phyloP scores from a whole-genome alignment of 2,329 filamentous ascomycete species.

The Neoascochyta sp. region DNA sequence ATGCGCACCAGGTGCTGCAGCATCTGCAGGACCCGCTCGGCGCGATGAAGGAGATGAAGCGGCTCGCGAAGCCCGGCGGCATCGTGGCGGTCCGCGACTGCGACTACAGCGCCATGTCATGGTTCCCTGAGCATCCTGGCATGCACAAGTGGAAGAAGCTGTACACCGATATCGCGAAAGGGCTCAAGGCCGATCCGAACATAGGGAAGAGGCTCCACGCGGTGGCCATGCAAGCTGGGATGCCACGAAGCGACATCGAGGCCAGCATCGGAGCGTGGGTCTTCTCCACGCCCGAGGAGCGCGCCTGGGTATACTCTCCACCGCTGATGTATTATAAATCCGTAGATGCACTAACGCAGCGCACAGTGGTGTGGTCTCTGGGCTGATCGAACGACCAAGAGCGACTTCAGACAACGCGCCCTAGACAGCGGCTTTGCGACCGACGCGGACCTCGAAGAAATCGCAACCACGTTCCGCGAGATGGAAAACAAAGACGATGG shows the following conservation, averaged over 20 bases:
- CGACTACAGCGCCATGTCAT: slow-evolving; percentile 36
- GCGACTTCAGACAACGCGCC: slow-evolving; percentile 35
- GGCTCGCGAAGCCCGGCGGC: slow-evolving; percentile 52
- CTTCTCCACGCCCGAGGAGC: slow-evolving; percentile 39
- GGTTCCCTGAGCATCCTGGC: slow-evolving; percentile 37
- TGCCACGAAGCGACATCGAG: slow-evolving; percentile 37
- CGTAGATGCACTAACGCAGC: neutral
- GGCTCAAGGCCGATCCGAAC: slow-evolving; percentile 32
- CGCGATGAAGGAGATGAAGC: slow-evolving; percentile 53
- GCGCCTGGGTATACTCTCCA: slow-evolving; percentile 29
- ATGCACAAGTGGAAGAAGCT: slow-evolving; percentile 37
- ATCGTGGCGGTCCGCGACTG: slow-evolving; percentile 48
- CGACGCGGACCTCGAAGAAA: slow-evolving; percentile 39
- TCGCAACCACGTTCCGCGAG: slow-evolving; percentile 39
- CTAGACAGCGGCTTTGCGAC: slow-evolving; percentile 39
- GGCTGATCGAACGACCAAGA: slow-evolving; percentile 37
- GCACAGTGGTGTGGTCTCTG: slow-evolving; percentile 39
- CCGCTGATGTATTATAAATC: neutral
- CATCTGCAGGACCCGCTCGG: slow-evolving; percentile 52
- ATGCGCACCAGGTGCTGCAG: slow-evolving; percentile 56
- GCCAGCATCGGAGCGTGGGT: slow-evolving; percentile 43
- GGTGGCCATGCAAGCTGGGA: slow-evolving; percentile 41
- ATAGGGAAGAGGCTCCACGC: slow-evolving; percentile 36
- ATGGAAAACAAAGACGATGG: slow-evolving; percentile 44
- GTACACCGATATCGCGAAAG: slow-evolving; percentile 31